These are phyloP conservation scores for Colletotrichum tropicicola DNA, from an alignment of 2,329 filamentous ascomycete genomes.

Conservation along the genomic window DNA sequence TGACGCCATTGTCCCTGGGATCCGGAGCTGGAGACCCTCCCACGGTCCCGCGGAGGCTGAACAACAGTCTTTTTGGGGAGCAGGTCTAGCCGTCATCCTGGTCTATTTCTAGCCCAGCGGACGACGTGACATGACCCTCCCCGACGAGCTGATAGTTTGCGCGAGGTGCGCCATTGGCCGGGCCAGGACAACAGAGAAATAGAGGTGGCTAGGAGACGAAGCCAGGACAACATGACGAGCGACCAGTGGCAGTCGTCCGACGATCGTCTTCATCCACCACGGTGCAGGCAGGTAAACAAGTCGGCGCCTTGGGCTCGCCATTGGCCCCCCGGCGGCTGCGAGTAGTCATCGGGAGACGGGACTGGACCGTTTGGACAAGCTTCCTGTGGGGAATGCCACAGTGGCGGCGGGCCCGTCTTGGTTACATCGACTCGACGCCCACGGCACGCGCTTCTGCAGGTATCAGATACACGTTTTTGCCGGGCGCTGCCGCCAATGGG, in stretches of 20 bases:
- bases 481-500: neutral
- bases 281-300: constrained; percentile 21
- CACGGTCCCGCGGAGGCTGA: constrained; percentile 9
- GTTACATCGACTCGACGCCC: constrained; percentile 15
- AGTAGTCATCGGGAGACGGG: constrained; percentile 22
- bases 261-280: constrained; percentile 23
- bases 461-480: constrained; percentile 12
- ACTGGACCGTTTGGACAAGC: constrained; percentile 29
- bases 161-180: constrained; percentile 4
- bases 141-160: neutral
- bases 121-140: neutral
- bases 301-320: neutral
- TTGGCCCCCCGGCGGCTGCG: constrained; percentile 21
- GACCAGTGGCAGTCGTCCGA: constrained; percentile 14
- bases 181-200: constrained; percentile 1
- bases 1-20: constrained; percentile 4
- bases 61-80: neutral
- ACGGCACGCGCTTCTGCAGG: neutral
- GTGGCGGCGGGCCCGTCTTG: constrained; percentile 2
- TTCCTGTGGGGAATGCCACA: constrained; percentile 14
- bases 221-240: neutral
- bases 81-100: neutral
- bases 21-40: constrained; percentile 15
- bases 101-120: neutral
- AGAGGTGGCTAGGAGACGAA: constrained; percentile 29